Base-by-base conservation (phyloP, 139 green algal genomes). In the Zygnema cylindricum region DNA sequence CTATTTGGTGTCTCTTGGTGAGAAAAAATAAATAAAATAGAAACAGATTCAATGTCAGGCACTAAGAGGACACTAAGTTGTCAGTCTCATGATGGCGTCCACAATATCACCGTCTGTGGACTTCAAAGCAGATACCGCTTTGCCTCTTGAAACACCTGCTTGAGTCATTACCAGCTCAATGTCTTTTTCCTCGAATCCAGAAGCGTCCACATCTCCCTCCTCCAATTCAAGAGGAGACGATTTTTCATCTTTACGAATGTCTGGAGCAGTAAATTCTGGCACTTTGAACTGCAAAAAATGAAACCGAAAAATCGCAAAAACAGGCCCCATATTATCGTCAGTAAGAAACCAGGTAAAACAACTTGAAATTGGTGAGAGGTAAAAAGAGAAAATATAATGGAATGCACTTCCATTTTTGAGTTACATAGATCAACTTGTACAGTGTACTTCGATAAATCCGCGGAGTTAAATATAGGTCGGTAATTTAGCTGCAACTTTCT, bases 81-180 rank as follows among this genome's bases (percentile, higher is more conserved):
- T 98, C 3, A 98, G 93, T 76, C 97, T 94, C 96, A 99, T 99
- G 92, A 98, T 98, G 1, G 97, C 97, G 1, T 91, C 95, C n/a
- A 99, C 97, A 77, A 99, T 99, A 90, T 99, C 97, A 2, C 95
- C 95, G 38, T 97, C 94, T 3, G 93, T 95, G 43, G 93, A 94
- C 91, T 98, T 98, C 33, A 99, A 95, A 2, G 97, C 97, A 85
- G 95, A 95, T 38, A 99, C 94, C 2, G 97, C 97, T 94, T 98
- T 98, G 41, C 79, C 82, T 11, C 96, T 92, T 35, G 87, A 94
- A 30, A 99, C 97, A 76, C 94, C 95, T 23, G 97, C 97, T 93
- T 98, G 95, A 0, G 96, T 97, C 96, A 99, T 98, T 57, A 99
- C 97, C 69, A 99, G 95, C 93, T 99, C 97, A 91, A 99, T 98